Evolutionary conservation across 257 asterid genomes (phyloP), one percentile per base, ranked within the genome.

Genomic region (Echium plantagineum): DNA sequence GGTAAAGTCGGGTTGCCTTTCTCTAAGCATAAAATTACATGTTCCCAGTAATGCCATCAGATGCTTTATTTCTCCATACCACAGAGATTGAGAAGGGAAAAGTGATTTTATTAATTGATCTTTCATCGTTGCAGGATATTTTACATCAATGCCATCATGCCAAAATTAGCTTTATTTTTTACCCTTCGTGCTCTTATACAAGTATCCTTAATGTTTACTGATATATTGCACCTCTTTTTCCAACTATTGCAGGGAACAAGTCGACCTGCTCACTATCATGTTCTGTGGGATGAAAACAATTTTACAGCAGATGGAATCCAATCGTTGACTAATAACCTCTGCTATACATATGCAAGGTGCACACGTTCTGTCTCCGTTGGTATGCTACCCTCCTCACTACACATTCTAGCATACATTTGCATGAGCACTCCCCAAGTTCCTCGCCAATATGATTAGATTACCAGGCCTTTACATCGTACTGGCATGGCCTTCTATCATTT

Each of bases 251-350:
- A 91, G 98, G 98, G 98, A 24, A 91, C 98, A 15, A 91, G 96
- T 54, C 82, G 98, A 19, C 98, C 98, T 9, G 98, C 98, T n/a
- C 98, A 91, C 66, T 91, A 91, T 80, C 96, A 88, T 69, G 98
- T 91, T 55, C 80, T 91, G 6, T 91, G 98, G 98, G 98, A 91
- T 21, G 98, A 91, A 75, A 91, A 91, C 79, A 91, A 88, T 69
- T 91, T 91, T 63, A 88, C 94, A 1, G 97, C 98, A 0, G 98
- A 91, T 21, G 98, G 95, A 13, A 91, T 91, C 71, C 98, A 91
- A 59, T 88, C 95, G 0, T 62, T 91, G 81, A 91, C 98, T 2
- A 91, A 91, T 78, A 91, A 91, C 70, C 96, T 91, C 48, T 91
- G 98, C 70, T 91, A 91, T 35, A 91, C 98, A 20, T 91, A 91